These are phyloP conservation scores for Dovyalis caffra DNA, from an alignment of 345 rosid genomes.

Conservation along the genomic window DNA sequence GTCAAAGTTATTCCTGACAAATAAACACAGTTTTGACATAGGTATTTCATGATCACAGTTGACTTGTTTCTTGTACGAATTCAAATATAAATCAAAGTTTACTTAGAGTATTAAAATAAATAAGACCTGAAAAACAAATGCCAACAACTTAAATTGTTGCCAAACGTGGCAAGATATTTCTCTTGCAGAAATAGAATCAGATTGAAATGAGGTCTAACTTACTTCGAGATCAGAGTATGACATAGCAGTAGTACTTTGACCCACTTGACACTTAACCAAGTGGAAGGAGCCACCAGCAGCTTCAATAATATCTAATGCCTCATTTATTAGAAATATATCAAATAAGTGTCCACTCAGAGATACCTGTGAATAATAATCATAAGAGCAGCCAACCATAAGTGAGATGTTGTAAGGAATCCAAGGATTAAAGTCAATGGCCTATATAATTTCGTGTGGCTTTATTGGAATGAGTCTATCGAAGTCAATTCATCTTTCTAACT, in stretches of 20 bases:
- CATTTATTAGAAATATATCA: conserved; percentile 87
- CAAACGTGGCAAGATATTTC: not conserved
- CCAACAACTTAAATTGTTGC: not conserved
- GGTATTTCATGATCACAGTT: not conserved
- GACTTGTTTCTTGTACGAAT: not conserved
- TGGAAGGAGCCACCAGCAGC: conserved; percentile 85
- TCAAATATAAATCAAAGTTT: not conserved
- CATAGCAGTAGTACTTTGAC: conserved; percentile 61
- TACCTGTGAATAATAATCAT: conserved; percentile 52
- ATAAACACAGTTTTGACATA: not conserved
- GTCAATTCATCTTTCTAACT: not conserved
- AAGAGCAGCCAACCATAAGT: conserved; percentile 15
- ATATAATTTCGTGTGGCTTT: not conserved
- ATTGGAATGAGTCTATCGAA: not conserved
- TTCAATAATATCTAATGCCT: conserved; percentile 91
- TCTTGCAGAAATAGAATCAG: not conserved
- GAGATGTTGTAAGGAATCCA: not conserved
- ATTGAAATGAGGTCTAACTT: conserved; percentile 29
- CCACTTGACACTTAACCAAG: conserved; percentile 81
- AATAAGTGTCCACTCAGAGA: conserved; percentile 90
- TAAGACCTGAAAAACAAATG: not conserved
- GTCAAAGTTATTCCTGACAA: conserved; percentile 1
- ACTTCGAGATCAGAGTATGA: conserved; percentile 94
- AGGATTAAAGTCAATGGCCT: not conserved
- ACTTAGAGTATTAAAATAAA: not conserved